These are phyloP conservation scores for Sclerotiophoma versabilis DNA, from an alignment of 2,329 filamentous ascomycete species.

Conservation along the genomic window DNA sequence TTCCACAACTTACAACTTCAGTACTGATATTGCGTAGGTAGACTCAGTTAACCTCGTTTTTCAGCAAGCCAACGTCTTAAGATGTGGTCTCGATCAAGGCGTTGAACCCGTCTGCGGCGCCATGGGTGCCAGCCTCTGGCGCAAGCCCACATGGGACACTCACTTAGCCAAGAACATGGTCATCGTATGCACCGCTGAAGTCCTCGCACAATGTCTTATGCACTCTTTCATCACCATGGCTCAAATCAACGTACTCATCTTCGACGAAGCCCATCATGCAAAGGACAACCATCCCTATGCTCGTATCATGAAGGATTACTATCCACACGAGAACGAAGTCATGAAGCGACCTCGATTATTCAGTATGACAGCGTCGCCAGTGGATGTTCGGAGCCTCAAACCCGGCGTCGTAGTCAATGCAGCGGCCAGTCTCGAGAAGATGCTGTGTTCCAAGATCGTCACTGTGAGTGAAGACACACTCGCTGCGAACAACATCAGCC, in stretches of 20 bases:
- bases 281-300: conserved; percentile 95
- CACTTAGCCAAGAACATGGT: conserved; percentile 74
- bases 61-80: conserved; percentile 85
- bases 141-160: conserved; percentile 65
- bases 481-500: conserved; percentile 65
- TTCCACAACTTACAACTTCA: background rate
- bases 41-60: conserved; percentile 89
- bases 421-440: conserved; percentile 73
- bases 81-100: conserved; percentile 78
- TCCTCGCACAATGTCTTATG: conserved; percentile 78
- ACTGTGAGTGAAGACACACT: conserved; percentile 71
- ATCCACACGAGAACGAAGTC: conserved; percentile 60
- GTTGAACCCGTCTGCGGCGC: conserved; percentile 78
- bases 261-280: conserved; percentile 95
- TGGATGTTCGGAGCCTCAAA: conserved; percentile 70
- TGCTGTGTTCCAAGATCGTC: conserved; percentile 83
- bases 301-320: conserved; percentile 86
- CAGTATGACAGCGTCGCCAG: conserved; percentile 96
- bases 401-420: conserved; percentile 71
- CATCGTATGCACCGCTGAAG: conserved; percentile 90
- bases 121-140: conserved; percentile 68
- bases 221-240: conserved; percentile 81
- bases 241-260: conserved; percentile 87
- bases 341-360: conserved; percentile 76
- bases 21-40: conserved; percentile 58